Conservation (phyloP, 2,329 filamentous ascomycete species). For the Aspergillus sojae region DNA sequence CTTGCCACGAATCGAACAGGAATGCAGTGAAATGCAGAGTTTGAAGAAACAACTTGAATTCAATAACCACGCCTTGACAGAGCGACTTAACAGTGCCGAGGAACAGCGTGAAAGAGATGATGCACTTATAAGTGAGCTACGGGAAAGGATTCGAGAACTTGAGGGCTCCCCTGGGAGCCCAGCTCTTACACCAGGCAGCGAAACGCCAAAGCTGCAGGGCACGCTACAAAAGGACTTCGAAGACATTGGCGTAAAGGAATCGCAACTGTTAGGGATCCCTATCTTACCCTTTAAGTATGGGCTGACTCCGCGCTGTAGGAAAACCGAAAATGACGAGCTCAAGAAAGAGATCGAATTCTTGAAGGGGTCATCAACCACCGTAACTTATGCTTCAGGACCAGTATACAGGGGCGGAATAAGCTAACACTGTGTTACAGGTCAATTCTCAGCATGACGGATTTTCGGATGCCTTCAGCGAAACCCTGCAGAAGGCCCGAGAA, state of each 20-base stretch:
- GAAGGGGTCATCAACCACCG: constrained; percentile 28
- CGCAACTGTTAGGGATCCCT: constrained; percentile 38
- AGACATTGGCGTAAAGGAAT: constrained; percentile 42
- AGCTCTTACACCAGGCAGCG: constrained; percentile 39
- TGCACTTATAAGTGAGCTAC: constrained; percentile 44
- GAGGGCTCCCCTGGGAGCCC: constrained; percentile 43
- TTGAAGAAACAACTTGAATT: constrained; percentile 53
- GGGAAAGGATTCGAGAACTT: constrained; percentile 47
- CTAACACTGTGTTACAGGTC: constrained; percentile 25
- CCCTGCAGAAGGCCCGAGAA: constrained; percentile 35
- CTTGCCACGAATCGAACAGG: constrained; percentile 51
- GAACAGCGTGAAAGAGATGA: constrained; percentile 48
- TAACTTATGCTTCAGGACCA: constrained; percentile 12
- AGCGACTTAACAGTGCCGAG: constrained; percentile 45
- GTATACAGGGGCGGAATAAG: background rate
- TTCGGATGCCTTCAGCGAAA: constrained; percentile 36
- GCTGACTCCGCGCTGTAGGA: constrained; percentile 33
- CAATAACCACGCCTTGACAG: constrained; percentile 51
- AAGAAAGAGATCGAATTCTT: constrained; percentile 40
- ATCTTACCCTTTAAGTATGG: background rate
- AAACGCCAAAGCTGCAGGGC: constrained; percentile 43
- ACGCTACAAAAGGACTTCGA: constrained; percentile 48
- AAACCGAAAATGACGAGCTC: constrained; percentile 44
- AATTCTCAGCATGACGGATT: constrained; percentile 34
- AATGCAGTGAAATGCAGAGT: constrained; percentile 50